Conservation (phyloP, 352 stramenopile genomes). For the Globisporangium spinosum region DNA sequence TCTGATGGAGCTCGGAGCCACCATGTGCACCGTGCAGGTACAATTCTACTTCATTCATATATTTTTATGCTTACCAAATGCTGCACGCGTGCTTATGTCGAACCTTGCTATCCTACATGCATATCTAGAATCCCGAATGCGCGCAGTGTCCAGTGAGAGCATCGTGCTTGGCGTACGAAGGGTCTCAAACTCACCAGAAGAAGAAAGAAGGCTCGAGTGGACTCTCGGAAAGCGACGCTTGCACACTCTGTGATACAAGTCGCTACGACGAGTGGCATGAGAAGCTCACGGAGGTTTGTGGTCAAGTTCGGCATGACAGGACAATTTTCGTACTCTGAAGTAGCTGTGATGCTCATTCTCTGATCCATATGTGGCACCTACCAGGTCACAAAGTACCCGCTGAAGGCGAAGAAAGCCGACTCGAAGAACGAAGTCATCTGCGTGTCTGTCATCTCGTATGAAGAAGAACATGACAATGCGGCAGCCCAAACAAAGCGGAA, state of each 20-base stretch:
- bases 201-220: neutral
- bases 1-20: slow-evolving; percentile 98
- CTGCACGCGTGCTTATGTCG: neutral
- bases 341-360: neutral
- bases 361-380: neutral
- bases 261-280: slow-evolving; percentile 55
- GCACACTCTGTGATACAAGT: slow-evolving; percentile 63
- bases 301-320: neutral
- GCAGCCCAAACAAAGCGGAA: slow-evolving; percentile 5
- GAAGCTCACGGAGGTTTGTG: slow-evolving; percentile 15
- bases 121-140: slow-evolving; percentile 65
- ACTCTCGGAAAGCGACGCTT: slow-evolving; percentile 21
- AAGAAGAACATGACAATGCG: slow-evolving; percentile 13
- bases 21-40: slow-evolving; percentile 90
- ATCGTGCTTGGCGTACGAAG: slow-evolving; percentile 70
- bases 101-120: neutral
- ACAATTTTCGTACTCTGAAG: neutral
- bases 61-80: neutral
- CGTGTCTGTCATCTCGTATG: slow-evolving; percentile 63
- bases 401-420: slow-evolving; percentile 81
- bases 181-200: slow-evolving; percentile 20
- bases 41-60: no score
- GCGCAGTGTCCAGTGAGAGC: slow-evolving; percentile 55
- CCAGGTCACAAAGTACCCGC: slow-evolving; percentile 75
- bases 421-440: slow-evolving; percentile 73